Evolutionary conservation across 1,139 yeast species (phyloP), one percentile per base, ranked within the genome.

Genomic region (Lodderomyces pseudojiufengensis): DNA sequence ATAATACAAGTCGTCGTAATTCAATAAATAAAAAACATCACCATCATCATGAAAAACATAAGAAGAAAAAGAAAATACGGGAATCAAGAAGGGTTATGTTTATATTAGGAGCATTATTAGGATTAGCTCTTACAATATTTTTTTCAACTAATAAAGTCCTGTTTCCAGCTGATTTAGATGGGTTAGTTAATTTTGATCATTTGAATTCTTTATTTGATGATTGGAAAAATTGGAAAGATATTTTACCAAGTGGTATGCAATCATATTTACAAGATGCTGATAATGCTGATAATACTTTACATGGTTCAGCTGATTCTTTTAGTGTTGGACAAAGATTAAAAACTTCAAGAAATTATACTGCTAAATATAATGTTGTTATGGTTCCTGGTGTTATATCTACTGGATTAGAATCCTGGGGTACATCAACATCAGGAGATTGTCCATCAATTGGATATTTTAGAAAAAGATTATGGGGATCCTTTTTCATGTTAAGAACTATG

Each of bases 351-450:
- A 76, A 81, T 24, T 58, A 75, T 33, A 54, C 69, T 0, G 71
- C 78, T 1, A 76, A 83, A 43, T 73, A 77, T 57, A 95, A 95
- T 11, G 95, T 92, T 10, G 77, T 92, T 8, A 74, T 92, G 80
- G 88, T 92, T 16, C 98, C 98, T 0, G 98, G 98, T 2, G 97
- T 92, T 7, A 85, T 87, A 35, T 85, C 96, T 22, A 90, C 97
- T 0, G 97, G 97, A 2, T 70, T 92, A 31, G 98, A 94, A 57
- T 81, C 92, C 31, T 92, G 98, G 98, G 84, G 95, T 0, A 67
- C 86, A 10, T 52, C 54, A 7, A 49, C 52, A 1, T 74, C 68
- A 2, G 95, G 84, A 9, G 68, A 62, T 9, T 92, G 98, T 56
- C 95, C 95, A 2, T 76, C 88, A 26, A 77, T 80, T 40, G 73